These are phyloP conservation scores for Sapria himalayana DNA, from an alignment of 345 rosid genomes.

Conservation along the genomic window DNA sequence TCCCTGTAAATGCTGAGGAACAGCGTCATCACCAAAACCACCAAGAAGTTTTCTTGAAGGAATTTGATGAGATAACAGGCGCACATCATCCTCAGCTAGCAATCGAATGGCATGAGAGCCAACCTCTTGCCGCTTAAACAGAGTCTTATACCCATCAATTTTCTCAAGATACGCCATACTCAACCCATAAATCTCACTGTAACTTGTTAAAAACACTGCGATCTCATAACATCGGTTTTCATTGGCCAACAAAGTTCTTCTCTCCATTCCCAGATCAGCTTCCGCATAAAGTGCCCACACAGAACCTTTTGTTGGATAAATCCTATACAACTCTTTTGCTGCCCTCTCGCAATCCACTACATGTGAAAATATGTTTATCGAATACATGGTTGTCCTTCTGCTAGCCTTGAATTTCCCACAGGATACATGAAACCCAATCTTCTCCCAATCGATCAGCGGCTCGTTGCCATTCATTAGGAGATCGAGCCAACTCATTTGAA, in stretches of 20 bases:
- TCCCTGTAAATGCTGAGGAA: slow-evolving; percentile 23
- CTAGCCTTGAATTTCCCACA: slow-evolving; percentile 55
- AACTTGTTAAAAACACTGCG: slow-evolving; percentile 39
- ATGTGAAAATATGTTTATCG: slow-evolving; percentile 50
- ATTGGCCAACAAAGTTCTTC: slow-evolving; percentile 15
- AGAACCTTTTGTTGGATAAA: slow-evolving; percentile 70
- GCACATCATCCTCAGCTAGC: slow-evolving; percentile 33
- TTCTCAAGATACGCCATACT: slow-evolving; percentile 71
- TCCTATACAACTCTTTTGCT: slow-evolving; percentile 48
- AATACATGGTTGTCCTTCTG: slow-evolving; percentile 17
- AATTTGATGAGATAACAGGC: slow-evolving; percentile 62
- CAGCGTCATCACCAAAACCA: too few relatives aligned
- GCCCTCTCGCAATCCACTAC: slow-evolving; percentile 57
- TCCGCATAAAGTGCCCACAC: slow-evolving; percentile 61
- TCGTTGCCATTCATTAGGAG: slow-evolving; percentile 24
- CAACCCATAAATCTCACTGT: slow-evolving; percentile 46
- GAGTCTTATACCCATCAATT: slow-evolving; percentile 38
- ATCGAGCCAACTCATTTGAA: slow-evolving; percentile 56
- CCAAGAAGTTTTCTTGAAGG: slow-evolving; percentile 52
- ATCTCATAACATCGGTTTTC: slow-evolving; percentile 22
- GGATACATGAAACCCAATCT: slow-evolving; percentile 22
- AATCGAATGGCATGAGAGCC: slow-evolving; percentile 47
- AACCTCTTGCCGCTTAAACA: slow-evolving; percentile 47
- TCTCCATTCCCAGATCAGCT: slow-evolving; percentile 10
- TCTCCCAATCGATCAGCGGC: slow-evolving; percentile 21